Percentiles rank a stretch among this genome's conserved stretches.
Evolutionary conservation across 140 eudicot genomes (phyloP).

Genomic region (Erigeron philadelphicus): DNA sequence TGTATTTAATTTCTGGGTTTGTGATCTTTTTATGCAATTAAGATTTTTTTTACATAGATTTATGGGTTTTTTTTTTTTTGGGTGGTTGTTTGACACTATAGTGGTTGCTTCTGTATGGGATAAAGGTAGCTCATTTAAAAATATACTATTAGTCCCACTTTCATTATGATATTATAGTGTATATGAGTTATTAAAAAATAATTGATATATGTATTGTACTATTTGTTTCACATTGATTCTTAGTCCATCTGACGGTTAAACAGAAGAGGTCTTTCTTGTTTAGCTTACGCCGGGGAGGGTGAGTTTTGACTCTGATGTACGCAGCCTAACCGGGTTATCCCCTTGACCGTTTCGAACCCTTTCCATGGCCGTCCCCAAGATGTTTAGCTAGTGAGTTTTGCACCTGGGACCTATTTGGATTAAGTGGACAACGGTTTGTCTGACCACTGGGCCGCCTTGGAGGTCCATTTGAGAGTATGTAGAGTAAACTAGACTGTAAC

Average conservation of each 20-base stretch:
- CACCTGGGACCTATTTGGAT: no score
- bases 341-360: no score
- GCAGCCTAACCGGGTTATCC: no score
- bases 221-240: neutral
- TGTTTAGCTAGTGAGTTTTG: no score
- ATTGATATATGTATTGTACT: no score
- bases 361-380: no score
- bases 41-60: constrained; percentile 16
- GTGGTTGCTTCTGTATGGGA: constrained; percentile 38
- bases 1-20: constrained; percentile 11
- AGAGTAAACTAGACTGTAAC: neutral
- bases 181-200: neutral
- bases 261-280: no score
- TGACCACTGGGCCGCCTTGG: no score
- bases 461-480: no score
- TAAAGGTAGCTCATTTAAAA: constrained; percentile 34
- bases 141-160: neutral
- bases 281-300: no score
- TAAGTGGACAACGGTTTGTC: no score
- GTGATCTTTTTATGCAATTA: constrained; percentile 16
- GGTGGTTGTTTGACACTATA: constrained; percentile 20
- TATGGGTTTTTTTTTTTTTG: neutral
- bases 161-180: neutral
- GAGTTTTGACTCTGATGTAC: no score
- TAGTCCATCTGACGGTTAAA: neutral